Evolutionary conservation across 306 rosid species (phyloP), one percentile per base, ranked within the genome.

Genomic region (Begonia masoniana): DNA sequence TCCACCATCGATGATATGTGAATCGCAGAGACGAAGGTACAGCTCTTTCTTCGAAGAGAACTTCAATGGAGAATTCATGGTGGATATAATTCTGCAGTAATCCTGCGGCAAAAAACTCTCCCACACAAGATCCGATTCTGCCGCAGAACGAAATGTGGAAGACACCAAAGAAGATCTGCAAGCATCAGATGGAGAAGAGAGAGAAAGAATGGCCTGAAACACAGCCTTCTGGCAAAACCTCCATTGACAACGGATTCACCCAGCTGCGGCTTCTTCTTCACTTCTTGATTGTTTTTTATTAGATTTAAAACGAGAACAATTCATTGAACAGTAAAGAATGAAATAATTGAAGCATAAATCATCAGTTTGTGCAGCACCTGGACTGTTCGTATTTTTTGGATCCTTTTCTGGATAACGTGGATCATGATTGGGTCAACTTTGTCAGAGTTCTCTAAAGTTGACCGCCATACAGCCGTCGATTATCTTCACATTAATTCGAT

Each of bases 81-180:
- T 67, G 2, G 79, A 74, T 39, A 81, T 15, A 54, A 74, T 54
- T 23, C 61, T 62, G 3, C 48, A n/a, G 14, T 71, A 69, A 69
- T 84, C 78, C 10, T 72, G 49, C 15, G 94, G 88, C 55, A 84
- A 61, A 55, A 84, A 69, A 9, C 31, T 69, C 43, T 56, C 73
- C 94, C 94, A 84, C 12, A 84, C 71, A 1, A 53, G 24, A 64
- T 81, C 83, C 10, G 85, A 78, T 13, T 62, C 47, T 0, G 78
- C 68, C 3, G 71, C 77, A 0, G 78, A 69, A 1, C 55, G 61
- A 43, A 84, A 76, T 13, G 54, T 19, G 12, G 79, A 13, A 0
- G 88, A 81, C 24, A 84, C 62, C 31, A 69, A 8, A 41, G 83
- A 76, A 47, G 62, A 54, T 46, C 47, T 51, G 57, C 77, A 74